Evolutionary conservation across 805 yeast species (phyloP).

Genomic region (Saccharomycopsis synnaedendra): DNA sequence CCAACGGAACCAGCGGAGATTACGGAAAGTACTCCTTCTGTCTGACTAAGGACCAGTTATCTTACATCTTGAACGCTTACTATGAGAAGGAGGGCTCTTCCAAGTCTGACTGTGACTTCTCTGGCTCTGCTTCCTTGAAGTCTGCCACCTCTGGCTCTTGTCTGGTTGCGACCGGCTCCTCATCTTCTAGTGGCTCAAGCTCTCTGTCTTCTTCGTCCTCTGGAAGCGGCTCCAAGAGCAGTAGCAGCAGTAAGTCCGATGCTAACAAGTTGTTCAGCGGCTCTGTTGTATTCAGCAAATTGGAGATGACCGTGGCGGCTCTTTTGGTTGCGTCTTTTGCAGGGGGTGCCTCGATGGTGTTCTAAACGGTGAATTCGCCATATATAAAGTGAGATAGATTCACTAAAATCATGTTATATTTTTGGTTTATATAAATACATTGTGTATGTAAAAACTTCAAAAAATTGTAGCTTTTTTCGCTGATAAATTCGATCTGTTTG

Average conservation of each 20-base stretch:
- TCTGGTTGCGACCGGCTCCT: constrained; percentile 28
- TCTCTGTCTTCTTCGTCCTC: constrained; percentile 28
- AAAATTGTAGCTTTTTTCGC: no score
- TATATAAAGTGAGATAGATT: no score
- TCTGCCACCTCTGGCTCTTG: constrained; percentile 41
- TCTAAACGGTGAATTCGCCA: background rate
- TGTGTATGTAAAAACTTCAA: no score
- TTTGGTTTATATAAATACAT: no score
- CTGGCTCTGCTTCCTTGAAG: constrained; percentile 52
- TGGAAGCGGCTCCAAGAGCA: constrained; percentile 24
- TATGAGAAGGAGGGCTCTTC: constrained; percentile 34
- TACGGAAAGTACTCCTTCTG: constrained; percentile 74
- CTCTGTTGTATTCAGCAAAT: constrained; percentile 7
- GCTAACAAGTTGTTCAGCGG: background rate
- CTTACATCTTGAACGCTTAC: constrained; percentile 56
- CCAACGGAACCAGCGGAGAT: constrained; percentile 51
- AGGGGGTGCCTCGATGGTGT: constrained; percentile 11
- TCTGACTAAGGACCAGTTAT: constrained; percentile 49
- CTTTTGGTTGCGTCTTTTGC: constrained; percentile 13
- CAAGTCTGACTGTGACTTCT: constrained; percentile 55
- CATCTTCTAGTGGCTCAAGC: constrained; percentile 38
- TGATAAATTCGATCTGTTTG: no score
- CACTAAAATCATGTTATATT: no score
- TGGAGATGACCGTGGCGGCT: constrained; percentile 9
- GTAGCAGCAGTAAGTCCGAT: constrained; percentile 13